Conservation (phyloP, 805 yeast genomes). For the Metschnikowia noctiluminum region DNA sequence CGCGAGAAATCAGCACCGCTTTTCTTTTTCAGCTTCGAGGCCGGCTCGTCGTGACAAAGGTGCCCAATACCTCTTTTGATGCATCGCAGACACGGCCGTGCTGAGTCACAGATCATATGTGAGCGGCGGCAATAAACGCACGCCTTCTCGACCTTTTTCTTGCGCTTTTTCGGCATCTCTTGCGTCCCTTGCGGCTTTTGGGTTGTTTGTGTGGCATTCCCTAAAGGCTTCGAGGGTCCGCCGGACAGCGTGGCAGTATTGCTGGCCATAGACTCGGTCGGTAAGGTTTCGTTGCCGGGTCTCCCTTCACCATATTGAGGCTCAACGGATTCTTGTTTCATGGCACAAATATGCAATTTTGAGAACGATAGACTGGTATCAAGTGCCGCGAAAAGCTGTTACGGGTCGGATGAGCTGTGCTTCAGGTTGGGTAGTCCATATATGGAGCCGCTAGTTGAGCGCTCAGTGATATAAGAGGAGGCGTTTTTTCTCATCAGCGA, state of each 20-base stretch:
- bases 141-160: conserved; percentile 59
- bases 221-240: background rate
- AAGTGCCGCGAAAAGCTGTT: no score
- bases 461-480: background rate
- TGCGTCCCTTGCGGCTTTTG: background rate
- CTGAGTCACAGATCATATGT: conserved; percentile 88
- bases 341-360: background rate
- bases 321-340: background rate
- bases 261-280: background rate
- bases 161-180: conserved; percentile 26
- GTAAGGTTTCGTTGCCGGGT: background rate
- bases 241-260: background rate
- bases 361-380: no score
- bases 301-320: background rate
- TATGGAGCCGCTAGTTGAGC: background rate
- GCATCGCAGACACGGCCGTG: conserved; percentile 76
- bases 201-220: background rate
- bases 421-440: background rate
- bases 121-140: conserved; percentile 91
- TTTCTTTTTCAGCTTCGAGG: conserved; percentile 40
- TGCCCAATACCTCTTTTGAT: conserved; percentile 85
- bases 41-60: conserved; percentile 74
- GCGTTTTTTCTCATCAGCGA: background rate
- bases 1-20: conserved; percentile 15
- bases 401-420: background rate